Percentiles rank a stretch among this genome's conserved stretches.
Conservation (phyloP, 2,329 filamentous ascomycete species). For the Albifimbria verrucaria region DNA sequence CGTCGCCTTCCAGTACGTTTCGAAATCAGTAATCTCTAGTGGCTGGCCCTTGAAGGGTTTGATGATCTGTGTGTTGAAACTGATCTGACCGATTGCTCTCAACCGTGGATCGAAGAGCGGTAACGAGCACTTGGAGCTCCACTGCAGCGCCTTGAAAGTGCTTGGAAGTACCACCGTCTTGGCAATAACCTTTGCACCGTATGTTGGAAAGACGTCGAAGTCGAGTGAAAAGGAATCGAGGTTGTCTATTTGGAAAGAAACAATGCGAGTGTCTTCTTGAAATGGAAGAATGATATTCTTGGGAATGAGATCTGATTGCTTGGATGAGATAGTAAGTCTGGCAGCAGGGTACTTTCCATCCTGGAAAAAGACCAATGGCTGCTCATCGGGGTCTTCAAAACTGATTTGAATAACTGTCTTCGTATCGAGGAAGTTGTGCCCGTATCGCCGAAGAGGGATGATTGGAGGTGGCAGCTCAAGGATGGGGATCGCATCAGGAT, state of each 20-base stretch:
- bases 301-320: slow-evolving; percentile 91
- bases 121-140: slow-evolving; percentile 76
- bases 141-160: slow-evolving; percentile 73
- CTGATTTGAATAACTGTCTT: slow-evolving; percentile 94
- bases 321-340: slow-evolving; percentile 92
- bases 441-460: slow-evolving; percentile 89
- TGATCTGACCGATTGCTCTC: slow-evolving; percentile 88
- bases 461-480: slow-evolving; percentile 93
- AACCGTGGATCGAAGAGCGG: slow-evolving; percentile 91
- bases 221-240: slow-evolving; percentile 91
- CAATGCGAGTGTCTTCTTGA: slow-evolving; percentile 88
- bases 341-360: slow-evolving; percentile 95
- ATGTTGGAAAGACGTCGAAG: slow-evolving; percentile 96
- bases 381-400: slow-evolving; percentile 74
- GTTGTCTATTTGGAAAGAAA: slow-evolving; percentile 95
- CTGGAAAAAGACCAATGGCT: slow-evolving; percentile 90
- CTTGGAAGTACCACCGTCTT: slow-evolving; percentile 89
- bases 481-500: slow-evolving; percentile 85
- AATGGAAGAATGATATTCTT: slow-evolving; percentile 94
- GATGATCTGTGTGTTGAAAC: slow-evolving; percentile 92
- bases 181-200: slow-evolving; percentile 95
- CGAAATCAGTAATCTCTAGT: slow-evolving; percentile 95
- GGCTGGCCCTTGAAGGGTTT: slow-evolving; percentile 92
- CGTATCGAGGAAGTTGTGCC: slow-evolving; percentile 96
- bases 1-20: slow-evolving; percentile 98